Evolutionary conservation across 73 alveolate species (phyloP).

Genomic region (Uronychia setigera): DNA sequence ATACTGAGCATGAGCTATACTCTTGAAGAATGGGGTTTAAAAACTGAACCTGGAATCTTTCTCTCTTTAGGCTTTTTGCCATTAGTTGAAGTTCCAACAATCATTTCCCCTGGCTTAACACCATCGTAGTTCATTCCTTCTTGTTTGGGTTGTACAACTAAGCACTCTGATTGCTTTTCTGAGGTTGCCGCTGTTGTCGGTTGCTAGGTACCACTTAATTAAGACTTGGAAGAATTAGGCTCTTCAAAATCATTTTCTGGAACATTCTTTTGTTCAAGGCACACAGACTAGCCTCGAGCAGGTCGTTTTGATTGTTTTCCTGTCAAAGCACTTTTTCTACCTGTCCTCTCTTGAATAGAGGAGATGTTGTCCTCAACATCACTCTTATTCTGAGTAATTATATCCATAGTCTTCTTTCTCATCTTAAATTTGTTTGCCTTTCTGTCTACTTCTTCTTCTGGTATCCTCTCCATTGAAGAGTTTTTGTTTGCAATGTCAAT

Average conservation of each 20-base stretch:
- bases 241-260: neutral
- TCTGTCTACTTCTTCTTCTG: neutral
- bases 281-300: neutral
- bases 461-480: neutral
- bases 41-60: neutral
- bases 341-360: too few relatives aligned
- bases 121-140: neutral
- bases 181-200: neutral
- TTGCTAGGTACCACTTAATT: too few relatives aligned
- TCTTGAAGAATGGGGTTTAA: neutral
- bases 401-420: neutral
- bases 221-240: too few relatives aligned
- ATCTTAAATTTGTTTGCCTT: neutral
- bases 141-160: neutral
- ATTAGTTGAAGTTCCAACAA: neutral
- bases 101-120: neutral
- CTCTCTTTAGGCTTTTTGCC: neutral
- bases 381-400: neutral
- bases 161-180: neutral
- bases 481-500: too few relatives aligned
- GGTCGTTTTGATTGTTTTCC: neutral
- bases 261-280: neutral
- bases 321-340: too few relatives aligned
- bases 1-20: neutral
- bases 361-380: neutral